Base-by-base conservation (phyloP, 2,329 filamentous ascomycete species). In the Trichophyton benhamiae region DNA sequence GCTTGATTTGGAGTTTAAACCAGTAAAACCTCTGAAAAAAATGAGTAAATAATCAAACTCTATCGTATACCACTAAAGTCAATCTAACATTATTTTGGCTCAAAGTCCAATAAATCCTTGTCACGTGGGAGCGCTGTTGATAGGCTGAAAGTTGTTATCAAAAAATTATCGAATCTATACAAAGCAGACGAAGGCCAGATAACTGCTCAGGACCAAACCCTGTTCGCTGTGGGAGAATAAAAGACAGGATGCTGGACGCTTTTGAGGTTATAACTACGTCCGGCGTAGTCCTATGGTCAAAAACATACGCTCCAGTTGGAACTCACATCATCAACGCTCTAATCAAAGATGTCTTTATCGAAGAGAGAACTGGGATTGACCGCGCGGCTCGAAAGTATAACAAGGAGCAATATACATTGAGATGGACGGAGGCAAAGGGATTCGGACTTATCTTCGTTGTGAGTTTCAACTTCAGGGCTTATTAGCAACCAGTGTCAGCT, bases 221-320 rank as follows among this genome's bases (percentile, higher is more conserved):
- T 27, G 46, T 27, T 38, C 6, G 11, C 46, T 1, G 20, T 13
- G 8, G 22, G 30, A 52, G 13, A 22, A 52, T 25, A 52, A 15
- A 1, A 5, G 11, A n/a, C 52, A 72, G 67, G 62, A 97, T 97
- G 92, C 78, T 99, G 76, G 94, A 99, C 78, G 87, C 89, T 15
- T 99, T 99, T 74, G 92, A 99, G 76, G 94, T 99, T 67, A 77
- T 99, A 64, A 96, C 92, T 63, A 95, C 92, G 42, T 95, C 91
- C 2, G 94, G 94, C 61, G 91, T 99, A 65, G 94, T 99, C 62
- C 83, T 99, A 61, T 99, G 94, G 94, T 96, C 92, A 64, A 87
- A 88, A 72, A 87, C 85, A 27, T 96, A 92, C 73, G 85, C 87
- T 60, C 82, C 87, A 1, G 85, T 95, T 71, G 91, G 85, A 72